Evolutionary conservation across 1,284 basidiomycete genomes (phyloP), one percentile per base, ranked within the genome.

Genomic region (Tetrapyrgos nigripes): DNA sequence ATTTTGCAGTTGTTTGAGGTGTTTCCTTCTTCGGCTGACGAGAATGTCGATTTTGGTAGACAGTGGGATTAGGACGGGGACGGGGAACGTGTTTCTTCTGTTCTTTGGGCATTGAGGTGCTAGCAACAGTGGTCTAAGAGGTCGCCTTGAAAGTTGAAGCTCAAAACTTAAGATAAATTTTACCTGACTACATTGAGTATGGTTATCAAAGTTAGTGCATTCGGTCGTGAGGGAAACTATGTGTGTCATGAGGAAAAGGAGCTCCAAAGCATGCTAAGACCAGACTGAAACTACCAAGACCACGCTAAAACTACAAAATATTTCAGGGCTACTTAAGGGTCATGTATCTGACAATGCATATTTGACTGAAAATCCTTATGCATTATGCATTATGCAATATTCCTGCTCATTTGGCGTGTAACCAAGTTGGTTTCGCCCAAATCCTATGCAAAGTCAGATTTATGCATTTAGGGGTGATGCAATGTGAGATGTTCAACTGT

Each of bases 1-100:
- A 24, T 24, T 60, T 58, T 27, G 66, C 64, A 33, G 62, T 61
- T 3, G 58, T 50, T 33, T 50, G 28, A 4, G 28, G 49, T 14
- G 24, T 14, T 28, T 50, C 29, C 13, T 28, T 50, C 4, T n/a
- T 50, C 10, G 28, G 28, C n/a, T 24, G 26, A n/a, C 49, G n/a
- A 4, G 24, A n/a, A 5, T 24, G 4, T 50, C 28, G 23, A 11
- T 50, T 50, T 14, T n/a, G 9, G 21, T 50, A 50, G 14, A n/a
- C 24, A 13, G 49, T 21, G 23, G 49, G 23, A 19, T 50, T 11
- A 19, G 49, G 31, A 33, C 9, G 31, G 31, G 31, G n/a, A 19
- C 49, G 49, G 19, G 28, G 24, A 28, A 28, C 49, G 14, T 28
- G 49, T 33, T 50, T 50, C 17, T 50, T 50, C 27, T n/a, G 8